Evolutionary conservation across 331 rosid species (phyloP).

Genomic region (Rosa hybrid): DNA sequence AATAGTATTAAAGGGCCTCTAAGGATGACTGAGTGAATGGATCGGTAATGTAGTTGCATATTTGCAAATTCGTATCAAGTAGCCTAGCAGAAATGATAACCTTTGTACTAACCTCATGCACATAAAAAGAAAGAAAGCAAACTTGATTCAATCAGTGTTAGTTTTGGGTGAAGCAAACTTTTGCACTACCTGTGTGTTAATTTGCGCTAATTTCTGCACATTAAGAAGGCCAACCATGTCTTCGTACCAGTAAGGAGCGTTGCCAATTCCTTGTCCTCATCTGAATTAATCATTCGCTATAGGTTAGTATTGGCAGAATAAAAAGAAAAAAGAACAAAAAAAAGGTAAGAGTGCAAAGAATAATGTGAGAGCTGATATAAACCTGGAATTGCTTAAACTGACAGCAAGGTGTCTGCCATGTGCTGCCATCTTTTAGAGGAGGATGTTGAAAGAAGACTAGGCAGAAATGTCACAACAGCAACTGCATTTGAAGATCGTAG

Average conservation of each 20-base stretch:
- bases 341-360: neutral
- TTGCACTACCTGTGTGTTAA: conserved; percentile 76
- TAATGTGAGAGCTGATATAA: conserved; percentile 16
- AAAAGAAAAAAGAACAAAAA: no score
- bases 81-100: neutral
- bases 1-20: neutral
- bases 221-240: conserved; percentile 92
- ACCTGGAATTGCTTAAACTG: conserved; percentile 90
- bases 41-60: neutral
- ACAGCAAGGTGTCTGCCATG: conserved; percentile 89
- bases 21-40: neutral
- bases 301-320: conserved; percentile 3
- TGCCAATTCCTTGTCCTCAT: conserved; percentile 84
- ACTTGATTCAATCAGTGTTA: neutral
- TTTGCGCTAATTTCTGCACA: conserved; percentile 74
- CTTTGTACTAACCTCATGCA: neutral
- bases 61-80: neutral
- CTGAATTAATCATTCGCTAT: conserved; percentile 38
- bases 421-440: conserved; percentile 85
- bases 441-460: conserved; percentile 65
- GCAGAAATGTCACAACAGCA: conserved; percentile 73
- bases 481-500: conserved; percentile 71
- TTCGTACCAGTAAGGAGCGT: conserved; percentile 92
- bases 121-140: neutral
- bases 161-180: conserved; percentile 4